Conservation (phyloP, 2,329 filamentous ascomycete genomes). For the Penicillium sp. region DNA sequence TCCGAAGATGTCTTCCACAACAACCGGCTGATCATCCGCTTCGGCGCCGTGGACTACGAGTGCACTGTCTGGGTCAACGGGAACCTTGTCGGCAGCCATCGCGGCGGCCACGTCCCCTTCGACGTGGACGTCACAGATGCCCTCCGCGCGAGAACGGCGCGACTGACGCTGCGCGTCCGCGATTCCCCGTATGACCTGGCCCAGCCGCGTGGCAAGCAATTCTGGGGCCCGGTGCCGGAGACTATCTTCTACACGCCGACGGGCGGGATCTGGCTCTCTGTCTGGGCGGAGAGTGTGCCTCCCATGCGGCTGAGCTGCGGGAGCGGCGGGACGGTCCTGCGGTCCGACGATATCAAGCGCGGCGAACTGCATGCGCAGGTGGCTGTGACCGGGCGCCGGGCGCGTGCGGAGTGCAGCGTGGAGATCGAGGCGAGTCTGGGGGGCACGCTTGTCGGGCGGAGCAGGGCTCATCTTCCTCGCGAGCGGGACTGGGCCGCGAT, state of each 20-base stretch:
- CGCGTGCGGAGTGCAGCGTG: slow-evolving; percentile 43
- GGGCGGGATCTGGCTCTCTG: slow-evolving; percentile 71
- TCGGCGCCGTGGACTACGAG: slow-evolving; percentile 53
- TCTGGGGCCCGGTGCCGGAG: slow-evolving; percentile 55
- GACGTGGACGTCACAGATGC: slow-evolving; percentile 55
- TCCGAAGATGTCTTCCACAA: slow-evolving; percentile 41
- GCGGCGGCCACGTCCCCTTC: slow-evolving; percentile 63
- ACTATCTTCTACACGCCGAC: slow-evolving; percentile 68
- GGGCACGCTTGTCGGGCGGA: slow-evolving; percentile 49
- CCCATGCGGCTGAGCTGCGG: slow-evolving; percentile 56
- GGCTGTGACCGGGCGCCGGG: slow-evolving; percentile 43
- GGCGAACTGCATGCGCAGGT: slow-evolving; percentile 53
- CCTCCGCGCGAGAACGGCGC: slow-evolving; percentile 21
- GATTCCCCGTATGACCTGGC: slow-evolving; percentile 64
- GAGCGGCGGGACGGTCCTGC: slow-evolving; percentile 59
- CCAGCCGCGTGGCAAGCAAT: slow-evolving; percentile 66
- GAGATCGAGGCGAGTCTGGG: slow-evolving; percentile 55
- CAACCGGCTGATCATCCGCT: slow-evolving; percentile 44
- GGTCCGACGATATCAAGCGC: slow-evolving; percentile 54
- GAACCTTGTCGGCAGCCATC: slow-evolving; percentile 49
- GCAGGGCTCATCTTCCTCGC: slow-evolving; percentile 45
- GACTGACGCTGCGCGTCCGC: slow-evolving; percentile 57
- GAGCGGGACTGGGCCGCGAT: slow-evolving; percentile 52
- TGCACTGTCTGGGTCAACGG: slow-evolving; percentile 57
- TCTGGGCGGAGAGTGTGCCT: slow-evolving; percentile 61